Evolutionary conservation across 1,284 basidiomycete genomes (phyloP).

Genomic region (Kwoniella shivajii): DNA sequence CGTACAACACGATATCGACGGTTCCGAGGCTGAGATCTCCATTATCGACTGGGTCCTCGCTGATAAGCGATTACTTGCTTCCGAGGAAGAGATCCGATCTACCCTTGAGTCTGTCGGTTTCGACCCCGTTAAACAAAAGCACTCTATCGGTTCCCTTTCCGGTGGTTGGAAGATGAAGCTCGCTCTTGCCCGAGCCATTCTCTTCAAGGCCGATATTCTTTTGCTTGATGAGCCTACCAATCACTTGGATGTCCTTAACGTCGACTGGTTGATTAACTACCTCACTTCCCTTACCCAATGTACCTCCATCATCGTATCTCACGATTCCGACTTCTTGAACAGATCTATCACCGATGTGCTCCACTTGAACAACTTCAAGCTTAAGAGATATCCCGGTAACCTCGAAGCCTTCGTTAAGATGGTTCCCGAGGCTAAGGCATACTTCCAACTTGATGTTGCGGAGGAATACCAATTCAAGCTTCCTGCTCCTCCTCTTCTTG

Average conservation of each 20-base stretch:
- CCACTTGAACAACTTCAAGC: constrained; percentile 98
- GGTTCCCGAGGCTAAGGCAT: constrained; percentile 96
- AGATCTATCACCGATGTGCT: constrained; percentile 98
- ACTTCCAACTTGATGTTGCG: constrained; percentile 91
- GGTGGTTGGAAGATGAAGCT: constrained; percentile 99
- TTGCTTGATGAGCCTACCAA: constrained; percentile 97
- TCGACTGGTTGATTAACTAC: constrained; percentile 96
- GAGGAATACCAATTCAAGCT: constrained; percentile 98
- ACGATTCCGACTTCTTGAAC: constrained; percentile 99
- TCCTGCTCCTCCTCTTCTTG: constrained; percentile 90
- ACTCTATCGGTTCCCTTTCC: constrained; percentile 87
- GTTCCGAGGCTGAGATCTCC: constrained; percentile 87
- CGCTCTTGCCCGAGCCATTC: constrained; percentile 94
- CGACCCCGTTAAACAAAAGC: constrained; percentile 78
- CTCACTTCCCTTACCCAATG: constrained; percentile 83
- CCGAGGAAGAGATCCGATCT: constrained; percentile 70
- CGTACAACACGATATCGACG: constrained; percentile 98
- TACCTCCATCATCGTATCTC: constrained; percentile 97
- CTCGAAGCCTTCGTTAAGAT: constrained; percentile 92
- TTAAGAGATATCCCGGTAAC: constrained; percentile 96
- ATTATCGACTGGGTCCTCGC: constrained; percentile 84
- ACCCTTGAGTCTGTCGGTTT: constrained; percentile 91
- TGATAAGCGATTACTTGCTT: constrained; percentile 80
- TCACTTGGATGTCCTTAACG: constrained; percentile 95
- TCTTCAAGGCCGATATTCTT: constrained; percentile 98